Evolutionary conservation across 306 rosid species (phyloP).

Genomic region (Cicer cuneatum): DNA sequence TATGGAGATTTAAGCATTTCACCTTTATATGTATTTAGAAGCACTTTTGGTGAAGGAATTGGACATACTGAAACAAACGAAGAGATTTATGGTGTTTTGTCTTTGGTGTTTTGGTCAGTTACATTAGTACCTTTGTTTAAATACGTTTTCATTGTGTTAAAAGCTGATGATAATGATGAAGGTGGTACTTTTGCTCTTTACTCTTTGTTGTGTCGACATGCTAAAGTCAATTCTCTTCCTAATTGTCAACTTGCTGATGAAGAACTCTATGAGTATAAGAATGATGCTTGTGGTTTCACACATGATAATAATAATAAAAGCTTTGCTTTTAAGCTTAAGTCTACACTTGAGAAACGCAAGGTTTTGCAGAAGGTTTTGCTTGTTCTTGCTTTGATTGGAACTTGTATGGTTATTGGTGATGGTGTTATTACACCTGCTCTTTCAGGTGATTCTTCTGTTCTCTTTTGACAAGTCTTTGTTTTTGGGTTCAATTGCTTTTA

Average conservation of each 20-base stretch:
- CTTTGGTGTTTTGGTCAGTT: slow-evolving; percentile 91
- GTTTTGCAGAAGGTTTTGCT: slow-evolving; percentile 80
- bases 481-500: neutral
- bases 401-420: slow-evolving; percentile 99
- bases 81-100: slow-evolving; percentile 84
- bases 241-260: slow-evolving; percentile 76
- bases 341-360: slow-evolving; percentile 68
- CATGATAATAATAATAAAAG: slow-evolving; percentile 39
- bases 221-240: slow-evolving; percentile 73
- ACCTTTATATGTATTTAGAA: slow-evolving; percentile 81
- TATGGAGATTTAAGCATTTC: slow-evolving; percentile 97
- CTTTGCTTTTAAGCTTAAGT: slow-evolving; percentile 58
- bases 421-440: slow-evolving; percentile 92
- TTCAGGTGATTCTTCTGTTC: slow-evolving; percentile 62
- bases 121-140: slow-evolving; percentile 83
- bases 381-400: slow-evolving; percentile 86
- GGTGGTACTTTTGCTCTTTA: slow-evolving; percentile 98
- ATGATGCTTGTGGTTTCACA: slow-evolving; percentile 29
- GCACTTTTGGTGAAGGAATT: slow-evolving; percentile 81
- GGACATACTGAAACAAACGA: slow-evolving; percentile 64
- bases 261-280: slow-evolving; percentile 74
- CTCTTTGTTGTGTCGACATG: slow-evolving; percentile 87
- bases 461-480: neutral
- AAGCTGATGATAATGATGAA: slow-evolving; percentile 94
- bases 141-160: slow-evolving; percentile 85